Base-by-base conservation (phyloP, 208 protist species). In the Crithidia fasciculata region DNA sequence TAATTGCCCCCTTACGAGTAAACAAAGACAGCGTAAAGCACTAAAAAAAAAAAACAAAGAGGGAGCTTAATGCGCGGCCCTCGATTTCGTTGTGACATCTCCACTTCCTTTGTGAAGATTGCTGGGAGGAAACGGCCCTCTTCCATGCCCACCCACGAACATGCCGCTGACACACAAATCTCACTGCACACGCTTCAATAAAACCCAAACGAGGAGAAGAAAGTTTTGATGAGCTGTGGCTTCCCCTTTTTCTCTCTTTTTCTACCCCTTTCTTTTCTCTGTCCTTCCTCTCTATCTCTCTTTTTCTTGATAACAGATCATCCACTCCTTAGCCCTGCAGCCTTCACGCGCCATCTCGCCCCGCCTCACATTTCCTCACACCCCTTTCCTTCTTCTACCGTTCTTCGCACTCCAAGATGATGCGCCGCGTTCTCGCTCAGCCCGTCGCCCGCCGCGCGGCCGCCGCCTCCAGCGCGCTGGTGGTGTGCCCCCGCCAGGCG, bases 371-470 rank as follows among this genome's bases (percentile, higher is more conserved):
- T 28, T 74, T 6, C 60, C 62, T 47, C 15, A 44, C 6, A 15
- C 16, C 40, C 56, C 40, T 63, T 61, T 60, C 28, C n/a, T 49
- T 43, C 61, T 45, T 18, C 50, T 12, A 45, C 3, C 45, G 13
- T 52, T n/a, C 8, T 54, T 43, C 56, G 36, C 50, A 13, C 47
- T 41, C 40, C 28, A 85, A 86, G 67, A 95, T 95, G 91, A 93
- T 95, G 91, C 91, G 91, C 84, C 91, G 88, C 85, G 80, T 86
- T 44, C 67, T 85, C 45, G 60, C 86, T 73, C 82, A 90, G 86
- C 84, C 87, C 69, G 75, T 72, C 53, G 76, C 78, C 53, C 86
- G 86, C 72, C 82, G 80, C 67, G 82, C 74, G 52, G 69, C 76
- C 63, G 78, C 80, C 71, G 65, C 77, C 47, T 66, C 72, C 62